phyloP scores from a whole-genome alignment of 805 yeast species.

The Saccharomycopsis microspora region DNA sequence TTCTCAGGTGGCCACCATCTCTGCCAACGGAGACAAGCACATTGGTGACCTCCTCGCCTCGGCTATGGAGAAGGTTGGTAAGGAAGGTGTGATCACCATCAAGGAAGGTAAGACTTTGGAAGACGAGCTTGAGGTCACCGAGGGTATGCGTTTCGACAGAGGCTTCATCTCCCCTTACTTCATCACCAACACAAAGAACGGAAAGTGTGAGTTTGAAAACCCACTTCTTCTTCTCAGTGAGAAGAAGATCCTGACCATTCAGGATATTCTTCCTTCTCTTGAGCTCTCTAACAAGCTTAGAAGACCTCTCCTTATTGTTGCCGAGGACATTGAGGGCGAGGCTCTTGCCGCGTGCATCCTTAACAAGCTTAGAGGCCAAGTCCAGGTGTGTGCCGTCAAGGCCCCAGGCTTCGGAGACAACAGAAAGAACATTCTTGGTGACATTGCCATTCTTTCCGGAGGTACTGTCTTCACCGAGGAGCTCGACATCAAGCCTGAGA shows the following conservation, averaged over 20 bases:
- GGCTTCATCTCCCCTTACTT: conserved; percentile 96
- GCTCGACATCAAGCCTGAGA: conserved; percentile 89
- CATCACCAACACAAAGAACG: conserved; percentile 84
- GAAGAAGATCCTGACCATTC: conserved; percentile 84
- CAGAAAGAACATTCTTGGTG: conserved; percentile 93
- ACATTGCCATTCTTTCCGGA: conserved; percentile 88
- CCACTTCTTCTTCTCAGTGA: conserved; percentile 83
- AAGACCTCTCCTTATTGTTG: conserved; percentile 85
- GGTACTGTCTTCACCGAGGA: conserved; percentile 85
- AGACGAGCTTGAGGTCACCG: conserved; percentile 93
- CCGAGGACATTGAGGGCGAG: conserved; percentile 97
- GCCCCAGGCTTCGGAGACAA: conserved; percentile 99
- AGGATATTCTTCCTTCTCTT: conserved; percentile 84
- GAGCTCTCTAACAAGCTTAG: conserved; percentile 88
- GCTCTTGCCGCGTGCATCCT: conserved; percentile 96
- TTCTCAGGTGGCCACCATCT: conserved; percentile 96
- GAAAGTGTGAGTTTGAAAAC: conserved; percentile 91
- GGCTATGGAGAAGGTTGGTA: conserved; percentile 98
- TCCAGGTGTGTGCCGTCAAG: conserved; percentile 92
- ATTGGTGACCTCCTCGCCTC: conserved; percentile 84
- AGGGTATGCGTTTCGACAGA: conserved; percentile 97
- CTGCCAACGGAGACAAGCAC: conserved; percentile 93
- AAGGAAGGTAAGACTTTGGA: conserved; percentile 95
- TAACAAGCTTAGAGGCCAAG: conserved; percentile 97
- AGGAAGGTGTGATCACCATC: conserved; percentile 97